Percentiles rank a stretch among this genome's conserved stretches.
These are phyloP conservation scores for Starmerella vitae DNA, from an alignment of 805 yeast genomes.

Conservation along the genomic window DNA sequence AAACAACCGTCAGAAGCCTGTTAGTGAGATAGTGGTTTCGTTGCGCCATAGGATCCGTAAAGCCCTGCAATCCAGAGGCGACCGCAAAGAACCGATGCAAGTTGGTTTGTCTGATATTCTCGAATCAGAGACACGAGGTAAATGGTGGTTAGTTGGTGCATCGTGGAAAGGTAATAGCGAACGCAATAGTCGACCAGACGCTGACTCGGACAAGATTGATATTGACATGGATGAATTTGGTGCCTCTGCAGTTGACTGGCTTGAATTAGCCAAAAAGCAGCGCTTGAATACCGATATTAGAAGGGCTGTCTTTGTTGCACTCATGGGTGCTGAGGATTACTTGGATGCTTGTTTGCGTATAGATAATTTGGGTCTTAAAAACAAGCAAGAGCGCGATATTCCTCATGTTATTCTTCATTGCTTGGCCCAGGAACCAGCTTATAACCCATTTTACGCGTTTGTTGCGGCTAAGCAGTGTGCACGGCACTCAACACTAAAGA, in stretches of 20 bases:
- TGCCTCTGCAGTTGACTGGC: slow-evolving; percentile 53
- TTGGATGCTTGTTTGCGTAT: slow-evolving; percentile 73
- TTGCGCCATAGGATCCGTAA: slow-evolving; percentile 50
- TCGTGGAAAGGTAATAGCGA: slow-evolving; percentile 76
- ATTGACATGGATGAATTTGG: slow-evolving; percentile 44
- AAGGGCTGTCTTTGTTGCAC: slow-evolving; percentile 81
- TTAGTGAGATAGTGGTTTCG: slow-evolving; percentile 42
- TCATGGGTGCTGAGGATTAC: slow-evolving; percentile 90
- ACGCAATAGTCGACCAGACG: slow-evolving; percentile 13
- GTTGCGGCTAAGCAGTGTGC: slow-evolving; percentile 67
- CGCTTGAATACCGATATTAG: slow-evolving; percentile 93
- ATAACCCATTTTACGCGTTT: slow-evolving; percentile 80
- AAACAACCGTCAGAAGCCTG: slow-evolving; percentile 59
- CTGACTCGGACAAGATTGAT: slow-evolving; percentile 30
- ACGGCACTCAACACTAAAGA: slow-evolving; percentile 55
- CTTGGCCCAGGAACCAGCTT: slow-evolving; percentile 63
- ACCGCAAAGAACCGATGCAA: slow-evolving; percentile 59
- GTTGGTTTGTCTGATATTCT: slow-evolving; percentile 74
- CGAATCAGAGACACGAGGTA: slow-evolving; percentile 66
- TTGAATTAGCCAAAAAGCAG: slow-evolving; percentile 68
- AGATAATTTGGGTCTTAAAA: slow-evolving; percentile 65
- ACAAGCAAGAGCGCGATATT: slow-evolving; percentile 71
- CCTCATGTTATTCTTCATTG: slow-evolving; percentile 80
- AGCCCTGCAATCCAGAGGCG: slow-evolving; percentile 35
- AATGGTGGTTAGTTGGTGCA: slow-evolving; percentile 99